These are phyloP conservation scores for Hyphodiscus sp. DNA, from an alignment of 2,329 filamentous ascomycete genomes.

Conservation along the genomic window DNA sequence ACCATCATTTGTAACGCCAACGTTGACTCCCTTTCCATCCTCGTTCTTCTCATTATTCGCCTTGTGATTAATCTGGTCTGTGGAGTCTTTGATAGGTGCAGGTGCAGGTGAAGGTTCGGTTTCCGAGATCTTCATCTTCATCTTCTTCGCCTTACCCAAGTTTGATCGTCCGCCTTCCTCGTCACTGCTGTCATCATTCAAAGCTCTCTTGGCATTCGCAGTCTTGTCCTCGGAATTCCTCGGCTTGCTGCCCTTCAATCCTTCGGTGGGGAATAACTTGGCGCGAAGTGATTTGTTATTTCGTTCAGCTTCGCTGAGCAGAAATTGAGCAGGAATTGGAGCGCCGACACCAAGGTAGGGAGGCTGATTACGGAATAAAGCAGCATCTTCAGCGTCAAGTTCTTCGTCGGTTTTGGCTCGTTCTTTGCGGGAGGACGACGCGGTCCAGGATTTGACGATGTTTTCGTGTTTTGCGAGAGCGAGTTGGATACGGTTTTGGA, in stretches of 20 bases:
- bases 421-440: constrained; percentile 17
- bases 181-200: constrained; percentile 28
- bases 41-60: background rate
- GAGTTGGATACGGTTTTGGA: constrained; percentile 28
- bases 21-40: background rate
- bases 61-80: background rate
- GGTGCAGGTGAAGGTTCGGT: background rate
- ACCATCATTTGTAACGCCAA: background rate
- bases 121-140: constrained; percentile 13
- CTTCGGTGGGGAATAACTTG: constrained; percentile 27
- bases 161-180: constrained; percentile 31
- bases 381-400: constrained; percentile 28
- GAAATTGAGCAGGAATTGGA: constrained; percentile 25
- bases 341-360: constrained; percentile 29
- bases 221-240: constrained; percentile 30
- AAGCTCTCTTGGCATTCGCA: constrained; percentile 25
- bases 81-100: background rate
- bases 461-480: constrained; percentile 29
- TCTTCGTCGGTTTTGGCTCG: constrained; percentile 27
- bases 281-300: constrained; percentile 29
- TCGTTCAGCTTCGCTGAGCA: constrained; percentile 23
- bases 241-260: constrained; percentile 27
- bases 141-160: constrained; percentile 30
- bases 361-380: constrained; percentile 24
- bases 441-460: constrained; percentile 28